Conservation (phyloP, 225 moss, liverwort and hornwort genomes). For the Rhytidiadelphus loreus region DNA sequence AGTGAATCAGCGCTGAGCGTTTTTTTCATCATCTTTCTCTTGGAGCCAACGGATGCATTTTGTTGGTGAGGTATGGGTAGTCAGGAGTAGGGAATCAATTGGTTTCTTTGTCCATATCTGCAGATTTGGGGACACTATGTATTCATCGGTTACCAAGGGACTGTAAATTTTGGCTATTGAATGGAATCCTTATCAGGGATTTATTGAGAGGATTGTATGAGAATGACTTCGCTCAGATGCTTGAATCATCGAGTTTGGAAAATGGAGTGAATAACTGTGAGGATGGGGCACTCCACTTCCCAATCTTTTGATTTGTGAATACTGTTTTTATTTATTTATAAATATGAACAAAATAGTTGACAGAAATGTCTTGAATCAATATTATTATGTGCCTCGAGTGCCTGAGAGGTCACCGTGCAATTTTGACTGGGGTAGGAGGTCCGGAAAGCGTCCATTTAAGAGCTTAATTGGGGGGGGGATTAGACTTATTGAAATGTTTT, state of each 20-base stretch:
- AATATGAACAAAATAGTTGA: background rate
- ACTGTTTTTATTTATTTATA: background rate
- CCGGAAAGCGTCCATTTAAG: background rate
- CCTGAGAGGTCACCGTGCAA: background rate
- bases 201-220: constrained; percentile 1
- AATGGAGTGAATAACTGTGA: background rate
- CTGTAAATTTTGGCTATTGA: constrained; percentile 37
- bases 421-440: background rate
- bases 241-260: background rate
- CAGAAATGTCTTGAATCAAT: background rate
- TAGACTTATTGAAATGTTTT: too few species aligned
- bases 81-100: constrained; percentile 22
- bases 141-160: background rate
- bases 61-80: constrained; percentile 9
- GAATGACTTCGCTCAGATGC: background rate
- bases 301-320: background rate
- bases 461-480: background rate
- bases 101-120: constrained; percentile 23
- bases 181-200: background rate
- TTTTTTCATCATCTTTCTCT: background rate
- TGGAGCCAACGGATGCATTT: constrained; percentile 8
- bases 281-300: background rate
- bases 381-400: background rate
- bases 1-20: constrained; percentile 2
- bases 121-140: constrained; percentile 10